Percentiles rank a stretch among this genome's conserved stretches.
phyloP scores from a whole-genome alignment of 331 rosid species.

The Acacia concinna region DNA sequence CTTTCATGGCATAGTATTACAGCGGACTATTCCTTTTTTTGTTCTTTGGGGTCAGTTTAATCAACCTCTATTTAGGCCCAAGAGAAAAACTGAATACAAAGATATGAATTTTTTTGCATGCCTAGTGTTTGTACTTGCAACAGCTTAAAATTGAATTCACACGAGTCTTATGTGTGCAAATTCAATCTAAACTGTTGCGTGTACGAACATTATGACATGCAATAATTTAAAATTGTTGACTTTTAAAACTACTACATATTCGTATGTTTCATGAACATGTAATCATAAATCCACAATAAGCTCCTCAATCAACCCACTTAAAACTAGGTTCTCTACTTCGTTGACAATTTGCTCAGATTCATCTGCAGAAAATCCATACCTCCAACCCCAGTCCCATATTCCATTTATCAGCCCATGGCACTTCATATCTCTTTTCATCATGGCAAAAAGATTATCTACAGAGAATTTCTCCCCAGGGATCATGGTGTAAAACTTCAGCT shows the following conservation, averaged over 20 bases:
- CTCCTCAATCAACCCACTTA: conserved; percentile 71
- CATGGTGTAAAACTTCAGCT: conserved; percentile 45
- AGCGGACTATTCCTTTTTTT: not conserved
- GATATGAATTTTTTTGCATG: not conserved
- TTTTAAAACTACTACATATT: conserved; percentile 10
- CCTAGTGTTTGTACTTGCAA: not conserved
- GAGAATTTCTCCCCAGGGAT: conserved; percentile 32
- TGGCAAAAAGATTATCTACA: conserved; percentile 49
- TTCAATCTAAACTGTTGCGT: not conserved
- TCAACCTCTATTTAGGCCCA: not conserved
- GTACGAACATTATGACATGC: not conserved
- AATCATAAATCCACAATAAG: conserved; percentile 51
- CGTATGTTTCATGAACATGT: conserved; percentile 12
- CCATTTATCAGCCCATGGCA: conserved; percentile 62
- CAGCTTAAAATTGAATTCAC: not conserved
- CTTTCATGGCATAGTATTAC: no score
- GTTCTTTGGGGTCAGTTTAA: not conserved
- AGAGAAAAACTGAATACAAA: not conserved
- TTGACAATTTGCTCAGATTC: conserved; percentile 68
- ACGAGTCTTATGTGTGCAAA: not conserved
- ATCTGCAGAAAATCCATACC: conserved; percentile 55
- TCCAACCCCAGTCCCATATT: conserved; percentile 81
- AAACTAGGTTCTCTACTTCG: conserved; percentile 55
- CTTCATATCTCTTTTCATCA: conserved; percentile 64
- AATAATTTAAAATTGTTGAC: conserved; percentile 2